Evolutionary conservation across 345 rosid species (phyloP).

Genomic region (thale cress (Arabidopsis thaliana)): TAIR10.1 NC_003076.8:25463001-25463500

Average conservation of each 20-base stretch:
- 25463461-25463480: conserved; percentile 33
- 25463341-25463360: neutral
- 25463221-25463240: neutral
- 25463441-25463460: neutral
- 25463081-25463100: too few species aligned
- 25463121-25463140: too few species aligned
- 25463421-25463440: conserved; percentile 7
- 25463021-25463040: too few species aligned
- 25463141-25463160: too few species aligned
- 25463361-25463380: too few species aligned
- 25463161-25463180: too few species aligned
- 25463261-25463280: neutral
- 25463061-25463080: too few species aligned
- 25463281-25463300: neutral
- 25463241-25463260: neutral
- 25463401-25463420: neutral
- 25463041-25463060: too few species aligned
- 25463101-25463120: too few species aligned
- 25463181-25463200: too few species aligned
- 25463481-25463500: conserved; percentile 36
- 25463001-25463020: too few species aligned
- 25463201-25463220: too few species aligned
- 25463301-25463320: neutral
- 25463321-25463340: neutral
- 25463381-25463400: neutral